phyloP scores from a whole-genome alignment of 371 early-diverging fungal genomes.

The Mucor plumbeus region DNA sequence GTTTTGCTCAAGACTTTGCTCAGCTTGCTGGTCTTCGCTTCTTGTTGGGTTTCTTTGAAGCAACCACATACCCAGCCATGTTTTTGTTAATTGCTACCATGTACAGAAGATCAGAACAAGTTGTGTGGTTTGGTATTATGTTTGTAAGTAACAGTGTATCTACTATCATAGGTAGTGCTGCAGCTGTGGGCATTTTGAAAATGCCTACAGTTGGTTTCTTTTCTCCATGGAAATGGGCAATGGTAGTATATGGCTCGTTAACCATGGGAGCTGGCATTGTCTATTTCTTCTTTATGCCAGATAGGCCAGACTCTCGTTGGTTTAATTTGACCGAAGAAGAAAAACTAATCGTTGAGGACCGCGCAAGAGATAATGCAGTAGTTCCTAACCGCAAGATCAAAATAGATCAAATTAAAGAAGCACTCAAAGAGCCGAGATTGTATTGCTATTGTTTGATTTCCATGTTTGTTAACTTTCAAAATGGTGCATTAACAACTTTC shows the following conservation, averaged over 20 bases:
- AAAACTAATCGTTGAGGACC: slow-evolving; percentile 23
- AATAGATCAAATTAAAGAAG: slow-evolving; percentile 19
- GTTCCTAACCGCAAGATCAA: slow-evolving; percentile 15
- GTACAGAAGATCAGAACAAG: slow-evolving; percentile 45
- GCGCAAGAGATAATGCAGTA: slow-evolving; percentile 35
- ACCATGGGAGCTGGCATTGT: slow-evolving; percentile 13
- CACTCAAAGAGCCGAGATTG: slow-evolving; percentile 20
- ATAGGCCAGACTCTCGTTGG: slow-evolving; percentile 23
- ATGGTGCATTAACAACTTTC: slow-evolving; percentile 32
- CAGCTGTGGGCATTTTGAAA: slow-evolving; percentile 38
- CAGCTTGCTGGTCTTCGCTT: slow-evolving; percentile 41
- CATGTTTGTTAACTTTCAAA: slow-evolving; percentile 28
- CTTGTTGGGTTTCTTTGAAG: slow-evolving; percentile 45
- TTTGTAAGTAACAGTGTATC: slow-evolving; percentile 36
- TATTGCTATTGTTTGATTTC: slow-evolving; percentile 31
- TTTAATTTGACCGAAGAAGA: slow-evolving; percentile 23
- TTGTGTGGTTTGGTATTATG: slow-evolving; percentile 35
- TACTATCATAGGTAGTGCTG: slow-evolving; percentile 28
- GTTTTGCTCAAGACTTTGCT: slow-evolving; percentile 30
- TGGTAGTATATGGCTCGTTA: slow-evolving; percentile 24
- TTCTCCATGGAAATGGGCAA: slow-evolving; percentile 35
- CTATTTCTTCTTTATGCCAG: slow-evolving; percentile 28
- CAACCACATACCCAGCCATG: slow-evolving; percentile 38
- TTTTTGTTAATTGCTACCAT: slow-evolving; percentile 40
- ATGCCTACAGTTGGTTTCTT: slow-evolving; percentile 26